Evolutionary conservation across 345 rosid species (phyloP).

Genomic region (Heritiera littoralis): DNA sequence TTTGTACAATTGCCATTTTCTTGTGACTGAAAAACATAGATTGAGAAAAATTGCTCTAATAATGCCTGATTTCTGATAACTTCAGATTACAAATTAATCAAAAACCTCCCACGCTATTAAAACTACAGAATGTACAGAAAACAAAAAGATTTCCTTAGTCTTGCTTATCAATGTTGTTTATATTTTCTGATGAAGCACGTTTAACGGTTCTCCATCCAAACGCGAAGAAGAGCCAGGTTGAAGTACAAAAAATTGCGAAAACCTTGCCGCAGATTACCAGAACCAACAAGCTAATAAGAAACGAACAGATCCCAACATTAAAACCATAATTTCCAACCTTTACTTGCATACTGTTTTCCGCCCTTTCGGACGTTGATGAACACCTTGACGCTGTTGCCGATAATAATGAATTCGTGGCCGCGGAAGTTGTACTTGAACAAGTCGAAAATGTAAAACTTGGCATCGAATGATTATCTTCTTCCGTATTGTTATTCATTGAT

Average conservation of each 20-base stretch:
- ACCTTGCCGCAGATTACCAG: constrained; percentile 55
- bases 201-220: constrained; percentile 16
- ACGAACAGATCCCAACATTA: constrained; percentile 25
- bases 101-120: background rate
- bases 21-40: background rate
- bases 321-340: constrained; percentile 7
- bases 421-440: background rate
- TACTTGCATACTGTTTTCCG: background rate
- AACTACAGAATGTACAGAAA: background rate
- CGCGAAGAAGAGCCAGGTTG: constrained; percentile 41
- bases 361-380: background rate
- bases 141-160: background rate
- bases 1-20: background rate
- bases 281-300: constrained; percentile 36
- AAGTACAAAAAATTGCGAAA: constrained; percentile 53
- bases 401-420: background rate
- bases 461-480: background rate
- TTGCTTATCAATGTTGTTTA: background rate
- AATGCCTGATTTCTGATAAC: background rate
- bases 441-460: background rate
- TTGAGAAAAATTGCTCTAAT: background rate
- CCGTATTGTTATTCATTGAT: background rate
- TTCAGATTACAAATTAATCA: background rate
- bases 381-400: background rate
- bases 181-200: background rate